phyloP scores from a whole-genome alignment of 106 monocot genomes.

The Dioscorea dumetorum region DNA sequence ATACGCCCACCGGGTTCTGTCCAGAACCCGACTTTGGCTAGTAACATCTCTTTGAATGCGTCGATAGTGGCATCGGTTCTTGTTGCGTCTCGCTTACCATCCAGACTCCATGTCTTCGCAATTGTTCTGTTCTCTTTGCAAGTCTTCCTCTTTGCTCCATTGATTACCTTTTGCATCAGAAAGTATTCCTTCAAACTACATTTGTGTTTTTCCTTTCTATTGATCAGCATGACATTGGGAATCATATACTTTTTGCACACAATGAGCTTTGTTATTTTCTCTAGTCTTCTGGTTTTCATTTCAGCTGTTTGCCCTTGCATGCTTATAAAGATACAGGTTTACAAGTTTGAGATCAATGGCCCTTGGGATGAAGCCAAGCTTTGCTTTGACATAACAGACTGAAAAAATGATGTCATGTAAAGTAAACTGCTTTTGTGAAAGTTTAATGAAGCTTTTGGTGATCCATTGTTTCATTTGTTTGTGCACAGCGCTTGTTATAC shows the following conservation, averaged over 20 bases:
- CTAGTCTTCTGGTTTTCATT: conserved; percentile 58
- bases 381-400: conserved; percentile 95
- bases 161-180: conserved; percentile 66
- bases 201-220: conserved; percentile 42
- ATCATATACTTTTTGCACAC: conserved; percentile 50
- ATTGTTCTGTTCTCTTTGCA: conserved; percentile 86
- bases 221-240: conserved; percentile 48
- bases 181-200: conserved; percentile 57
- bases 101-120: conserved; percentile 84
- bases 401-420: neutral
- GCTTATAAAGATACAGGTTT: conserved; percentile 95
- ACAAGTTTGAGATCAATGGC: conserved; percentile 99
- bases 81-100: conserved; percentile 83
- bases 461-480: neutral
- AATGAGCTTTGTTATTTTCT: conserved; percentile 55
- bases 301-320: conserved; percentile 79
- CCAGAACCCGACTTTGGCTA: conserved; percentile 52
- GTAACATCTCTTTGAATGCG: conserved; percentile 88
- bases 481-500: too few relatives aligned
- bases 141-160: conserved; percentile 73
- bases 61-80: conserved; percentile 91
- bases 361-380: conserved; percentile 99
- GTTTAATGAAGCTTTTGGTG: neutral
- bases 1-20: conserved; percentile 64
- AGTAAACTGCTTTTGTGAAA: neutral